Evolutionary conservation across 495 filamentous ascomycete genomes (phyloP).

Genomic region (Trypethelium eluteriae): DNA sequence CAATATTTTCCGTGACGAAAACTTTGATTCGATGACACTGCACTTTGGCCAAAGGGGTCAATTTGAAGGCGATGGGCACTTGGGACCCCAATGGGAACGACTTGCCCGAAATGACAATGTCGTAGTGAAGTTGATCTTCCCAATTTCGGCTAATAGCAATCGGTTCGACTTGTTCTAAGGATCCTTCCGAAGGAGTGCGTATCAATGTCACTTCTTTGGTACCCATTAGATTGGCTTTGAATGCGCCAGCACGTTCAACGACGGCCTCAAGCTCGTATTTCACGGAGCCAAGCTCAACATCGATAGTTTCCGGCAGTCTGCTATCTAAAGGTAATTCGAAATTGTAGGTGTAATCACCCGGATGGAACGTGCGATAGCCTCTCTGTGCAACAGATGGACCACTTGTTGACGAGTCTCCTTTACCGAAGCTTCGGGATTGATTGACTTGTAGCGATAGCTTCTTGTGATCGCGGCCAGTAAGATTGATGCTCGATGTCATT

Average conservation of each 20-base stretch:
- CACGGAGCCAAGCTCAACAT: slow-evolving; percentile 79
- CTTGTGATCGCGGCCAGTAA: slow-evolving; percentile 46
- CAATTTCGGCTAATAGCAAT: slow-evolving; percentile 95
- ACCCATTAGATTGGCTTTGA: slow-evolving; percentile 82
- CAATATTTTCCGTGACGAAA: slow-evolving; percentile 85
- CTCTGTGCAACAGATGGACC: slow-evolving; percentile 64
- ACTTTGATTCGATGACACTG: slow-evolving; percentile 96
- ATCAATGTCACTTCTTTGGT: slow-evolving; percentile 79
- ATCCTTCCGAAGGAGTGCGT: slow-evolving; percentile 81
- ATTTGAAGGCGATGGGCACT: slow-evolving; percentile 94
- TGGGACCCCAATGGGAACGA: slow-evolving; percentile 89
- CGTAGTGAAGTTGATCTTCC: slow-evolving; percentile 98
- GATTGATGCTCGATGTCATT: slow-evolving; percentile 41
- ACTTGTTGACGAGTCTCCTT: slow-evolving; percentile 57
- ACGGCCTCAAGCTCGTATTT: slow-evolving; percentile 82
- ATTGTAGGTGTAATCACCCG: slow-evolving; percentile 87
- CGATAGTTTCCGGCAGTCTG: slow-evolving; percentile 83
- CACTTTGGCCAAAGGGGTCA: slow-evolving; percentile 92
- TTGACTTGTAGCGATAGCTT: slow-evolving; percentile 70
- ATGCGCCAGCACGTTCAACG: slow-evolving; percentile 84
- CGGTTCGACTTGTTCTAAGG: slow-evolving; percentile 86
- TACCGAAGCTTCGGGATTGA: slow-evolving; percentile 80
- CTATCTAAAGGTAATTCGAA: slow-evolving; percentile 94
- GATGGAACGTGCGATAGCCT: slow-evolving; percentile 81
- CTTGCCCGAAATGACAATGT: slow-evolving; percentile 98